Conservation (phyloP, 1,139 yeast genomes). For the Kodamaea plutei region DNA sequence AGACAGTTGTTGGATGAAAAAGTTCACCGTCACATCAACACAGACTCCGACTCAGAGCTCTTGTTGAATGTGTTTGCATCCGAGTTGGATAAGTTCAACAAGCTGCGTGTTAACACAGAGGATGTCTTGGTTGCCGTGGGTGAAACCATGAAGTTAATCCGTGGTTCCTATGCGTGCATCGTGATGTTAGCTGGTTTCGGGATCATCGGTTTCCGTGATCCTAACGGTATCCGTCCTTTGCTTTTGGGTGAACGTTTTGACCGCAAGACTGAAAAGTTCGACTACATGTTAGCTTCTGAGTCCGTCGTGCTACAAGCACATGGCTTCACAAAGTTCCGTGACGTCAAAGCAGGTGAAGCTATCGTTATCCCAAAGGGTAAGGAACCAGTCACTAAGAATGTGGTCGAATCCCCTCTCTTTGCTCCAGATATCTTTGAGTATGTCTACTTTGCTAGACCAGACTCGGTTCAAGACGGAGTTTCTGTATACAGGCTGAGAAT, state of each 20-base stretch:
- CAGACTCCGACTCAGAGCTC: conserved; percentile 93
- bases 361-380: conserved; percentile 75
- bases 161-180: conserved; percentile 96
- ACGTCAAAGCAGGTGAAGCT: conserved; percentile 92
- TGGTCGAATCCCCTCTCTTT: conserved; percentile 71
- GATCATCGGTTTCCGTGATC: conserved; percentile 91
- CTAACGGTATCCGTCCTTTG: conserved; percentile 92
- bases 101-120: conserved; percentile 85
- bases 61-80: conserved; percentile 86
- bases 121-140: conserved; percentile 84
- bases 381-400: conserved; percentile 79
- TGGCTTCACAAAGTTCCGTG: conserved; percentile 75
- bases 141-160: conserved; percentile 73
- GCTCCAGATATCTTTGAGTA: conserved; percentile 97
- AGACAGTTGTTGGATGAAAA: conserved; percentile 81
- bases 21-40: conserved; percentile 95
- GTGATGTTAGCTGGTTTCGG: conserved; percentile 97
- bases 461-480: conserved; percentile 90
- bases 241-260: conserved; percentile 75
- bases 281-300: conserved; percentile 94
- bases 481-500: conserved; percentile 90
- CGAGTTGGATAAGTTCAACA: conserved; percentile 86
- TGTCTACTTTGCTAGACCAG: conserved; percentile 97
- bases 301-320: conserved; percentile 95
- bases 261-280: conserved; percentile 60